Percentiles rank a stretch among this genome's conserved stretches.
Evolutionary conservation across 2,329 filamentous ascomycete genomes (phyloP).

Genomic region (Aspergillus pseudonomiae): DNA sequence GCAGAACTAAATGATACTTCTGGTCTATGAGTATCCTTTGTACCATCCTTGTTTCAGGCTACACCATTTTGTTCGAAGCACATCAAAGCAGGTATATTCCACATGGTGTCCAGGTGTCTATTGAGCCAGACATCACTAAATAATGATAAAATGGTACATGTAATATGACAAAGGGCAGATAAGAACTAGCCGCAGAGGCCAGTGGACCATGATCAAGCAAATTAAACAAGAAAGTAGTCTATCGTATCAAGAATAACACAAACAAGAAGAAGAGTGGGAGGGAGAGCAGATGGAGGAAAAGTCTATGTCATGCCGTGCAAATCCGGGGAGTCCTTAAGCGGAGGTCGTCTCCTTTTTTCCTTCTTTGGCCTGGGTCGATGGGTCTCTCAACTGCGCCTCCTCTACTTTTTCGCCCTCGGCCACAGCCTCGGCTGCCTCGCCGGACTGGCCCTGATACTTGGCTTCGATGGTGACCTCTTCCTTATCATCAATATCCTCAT

Average conservation of each 20-base stretch:
- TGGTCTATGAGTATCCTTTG: neutral
- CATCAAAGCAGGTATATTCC: neutral
- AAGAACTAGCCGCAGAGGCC: neutral
- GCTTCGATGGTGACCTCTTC: slow-evolving; percentile 64
- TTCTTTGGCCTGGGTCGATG: slow-evolving; percentile 22
- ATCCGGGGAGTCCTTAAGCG: slow-evolving; percentile 9
- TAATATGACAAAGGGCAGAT: neutral
- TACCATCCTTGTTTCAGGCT: neutral
- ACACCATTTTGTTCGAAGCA: neutral
- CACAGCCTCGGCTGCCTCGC: slow-evolving; percentile 48
- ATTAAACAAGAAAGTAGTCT: slow-evolving; percentile 19
- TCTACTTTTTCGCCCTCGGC: slow-evolving; percentile 43
- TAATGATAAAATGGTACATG: neutral
- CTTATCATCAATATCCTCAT: slow-evolving; percentile 92
- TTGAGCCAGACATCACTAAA: neutral
- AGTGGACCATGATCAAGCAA: neutral
- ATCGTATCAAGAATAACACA: slow-evolving; percentile 27
- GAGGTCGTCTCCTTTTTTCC: slow-evolving; percentile 28
- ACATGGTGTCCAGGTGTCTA: neutral
- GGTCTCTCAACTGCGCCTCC: slow-evolving; percentile 26
- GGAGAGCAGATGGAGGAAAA: slow-evolving; percentile 12
- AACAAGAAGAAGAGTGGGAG: slow-evolving; percentile 18
- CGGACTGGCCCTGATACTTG: slow-evolving; percentile 47
- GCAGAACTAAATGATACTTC: neutral
- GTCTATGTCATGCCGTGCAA: slow-evolving; percentile 12